Base-by-base conservation (phyloP, 495 filamentous ascomycete species). In the Annulohypoxylon stygium region DNA sequence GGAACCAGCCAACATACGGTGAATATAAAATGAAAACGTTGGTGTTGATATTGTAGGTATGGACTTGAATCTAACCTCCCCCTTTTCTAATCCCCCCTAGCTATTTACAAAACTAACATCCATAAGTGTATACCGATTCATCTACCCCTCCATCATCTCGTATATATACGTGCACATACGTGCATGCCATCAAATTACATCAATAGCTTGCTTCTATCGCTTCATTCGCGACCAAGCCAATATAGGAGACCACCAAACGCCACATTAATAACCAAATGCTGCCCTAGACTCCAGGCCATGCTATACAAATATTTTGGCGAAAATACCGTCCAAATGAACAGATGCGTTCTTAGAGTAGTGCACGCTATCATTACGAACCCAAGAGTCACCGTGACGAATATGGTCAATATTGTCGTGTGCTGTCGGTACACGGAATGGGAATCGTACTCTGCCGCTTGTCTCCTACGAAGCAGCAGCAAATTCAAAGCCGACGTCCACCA, bases 301-400 rank as follows among this genome's bases (percentile, higher is more conserved):
- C 87, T 90, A 79, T 96, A 98, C 71, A 99, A 80, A 82, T 93
- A 99, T 81, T 98, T 99, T 3, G 97, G 97, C 59, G 91, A 94
- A 81, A 99, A 99, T 33, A 99, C 97, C 0, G 94, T 98, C 97
- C 97, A 99, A 62, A 99, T 93, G 81, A 99, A 99, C 69, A 99
- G 82, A 85, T 99, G 97, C 48, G 91, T 92, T 74, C 96, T 85
- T 76, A 98, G 76, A 10, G 86, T 82, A 66, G 93, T 93, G 78
- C 97, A 99, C 33, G 97, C 93, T 26, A 86, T 88, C 94, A 97
- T 97, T 8, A 97, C 93, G 36, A 88, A 91, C 16, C 88, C 79
- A 61, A 92, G 79, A 23, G 86, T 86, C 2, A 81, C 79, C 6
- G 90, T 83, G 36, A 85, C 78, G 72, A 93, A 95, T 23, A 91